Conservation (phyloP, 1,139 yeast genomes). For the Saccharomyces pastorianus region DNA sequence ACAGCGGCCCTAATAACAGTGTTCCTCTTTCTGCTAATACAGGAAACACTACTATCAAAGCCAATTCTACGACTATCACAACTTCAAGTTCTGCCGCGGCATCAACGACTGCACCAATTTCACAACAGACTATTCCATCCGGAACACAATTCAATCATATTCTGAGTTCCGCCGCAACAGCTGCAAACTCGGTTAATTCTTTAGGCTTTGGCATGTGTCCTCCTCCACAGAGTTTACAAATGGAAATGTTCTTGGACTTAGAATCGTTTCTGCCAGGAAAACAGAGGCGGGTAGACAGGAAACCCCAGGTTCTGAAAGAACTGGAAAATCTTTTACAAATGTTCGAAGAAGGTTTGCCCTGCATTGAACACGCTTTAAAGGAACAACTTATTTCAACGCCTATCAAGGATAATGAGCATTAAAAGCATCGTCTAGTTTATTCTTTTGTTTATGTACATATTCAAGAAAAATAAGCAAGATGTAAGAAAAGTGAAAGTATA, state of each 20-base stretch:
- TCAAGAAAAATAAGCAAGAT: not conserved
- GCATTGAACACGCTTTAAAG: conserved; percentile 25
- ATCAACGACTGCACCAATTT: not conserved
- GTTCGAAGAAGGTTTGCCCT: conserved; percentile 29
- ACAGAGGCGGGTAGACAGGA: conserved; percentile 18
- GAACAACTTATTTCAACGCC: conserved; percentile 14
- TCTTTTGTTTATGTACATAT: not conserved
- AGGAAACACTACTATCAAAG: not conserved
- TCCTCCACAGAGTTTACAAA: conserved; percentile 23
- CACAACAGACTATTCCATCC: not conserved
- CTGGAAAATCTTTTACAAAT: conserved; percentile 22
- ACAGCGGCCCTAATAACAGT: not conserved
- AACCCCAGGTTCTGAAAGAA: conserved; percentile 27
- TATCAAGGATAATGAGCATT: conserved; percentile 6
- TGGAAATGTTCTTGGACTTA: conserved; percentile 27
- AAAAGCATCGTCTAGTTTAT: not conserved
- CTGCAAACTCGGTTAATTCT: not conserved
- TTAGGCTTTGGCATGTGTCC: conserved; percentile 15
- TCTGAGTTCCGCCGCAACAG: not conserved
- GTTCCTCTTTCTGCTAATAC: not conserved
- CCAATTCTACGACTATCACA: not conserved
- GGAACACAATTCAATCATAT: conserved; percentile 1
- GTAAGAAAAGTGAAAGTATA: not conserved
- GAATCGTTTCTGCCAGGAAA: conserved; percentile 12
- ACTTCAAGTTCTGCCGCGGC: not conserved